Percentiles rank a stretch among this genome's conserved stretches.
These are phyloP conservation scores for Aquilaria malaccensis DNA, from an alignment of 345 rosid species.

Conservation along the genomic window DNA sequence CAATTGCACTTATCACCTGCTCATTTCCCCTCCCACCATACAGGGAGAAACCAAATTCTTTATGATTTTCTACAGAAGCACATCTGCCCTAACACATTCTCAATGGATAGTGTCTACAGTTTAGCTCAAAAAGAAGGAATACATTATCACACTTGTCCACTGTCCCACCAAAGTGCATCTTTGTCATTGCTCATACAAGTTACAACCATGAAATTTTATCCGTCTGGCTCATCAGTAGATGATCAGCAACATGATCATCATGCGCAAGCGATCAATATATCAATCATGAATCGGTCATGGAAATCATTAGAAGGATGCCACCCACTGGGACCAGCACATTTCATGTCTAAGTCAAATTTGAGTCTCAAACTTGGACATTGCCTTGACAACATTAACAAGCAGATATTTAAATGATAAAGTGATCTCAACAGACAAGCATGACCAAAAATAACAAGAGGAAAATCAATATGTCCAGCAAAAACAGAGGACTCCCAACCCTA, in stretches of 20 bases:
- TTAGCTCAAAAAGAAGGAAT: constrained; percentile 11
- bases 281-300: constrained; percentile 4
- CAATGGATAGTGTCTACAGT: constrained; percentile 13
- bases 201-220: constrained; percentile 8
- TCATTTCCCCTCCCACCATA: constrained; percentile 52
- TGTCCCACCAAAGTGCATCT: background rate
- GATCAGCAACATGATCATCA: constrained; percentile 11
- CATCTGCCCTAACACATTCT: constrained; percentile 28
- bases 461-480: constrained; percentile 11
- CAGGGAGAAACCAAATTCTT: constrained; percentile 40
- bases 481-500: background rate
- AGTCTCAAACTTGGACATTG: too few species aligned
- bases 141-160: background rate
- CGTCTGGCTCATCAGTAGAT: constrained; percentile 8
- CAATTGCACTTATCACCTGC: constrained; percentile 75
- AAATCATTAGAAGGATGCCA: constrained; percentile 6
- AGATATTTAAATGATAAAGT: too few species aligned
- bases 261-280: background rate
- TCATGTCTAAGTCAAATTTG: too few species aligned
- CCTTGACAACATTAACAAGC: too few species aligned
- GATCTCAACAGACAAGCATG: constrained; percentile 5
- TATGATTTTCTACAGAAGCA: constrained; percentile 24
- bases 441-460: background rate
- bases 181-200: constrained; percentile 10
- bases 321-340: too few species aligned